phyloP scores from a whole-genome alignment of 2,329 filamentous ascomycete genomes.

The Zarea fungicola region DNA sequence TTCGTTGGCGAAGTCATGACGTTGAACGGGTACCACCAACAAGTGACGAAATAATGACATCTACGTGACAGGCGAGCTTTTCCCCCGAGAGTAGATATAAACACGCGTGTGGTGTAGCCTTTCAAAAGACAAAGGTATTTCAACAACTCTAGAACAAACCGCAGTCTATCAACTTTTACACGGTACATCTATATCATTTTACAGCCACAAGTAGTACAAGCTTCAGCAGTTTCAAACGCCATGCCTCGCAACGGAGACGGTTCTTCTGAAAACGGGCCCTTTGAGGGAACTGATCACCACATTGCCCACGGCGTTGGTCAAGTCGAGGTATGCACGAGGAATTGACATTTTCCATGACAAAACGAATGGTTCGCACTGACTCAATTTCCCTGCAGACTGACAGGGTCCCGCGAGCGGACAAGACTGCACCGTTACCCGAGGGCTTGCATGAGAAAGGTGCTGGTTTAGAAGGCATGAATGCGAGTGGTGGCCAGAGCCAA shows the following conservation, averaged over 20 bases:
- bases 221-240: conserved; percentile 1
- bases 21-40: too few relatives aligned
- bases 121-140: too few relatives aligned
- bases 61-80: too few relatives aligned
- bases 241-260: conserved; percentile 49
- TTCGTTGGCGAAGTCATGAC: too few relatives aligned
- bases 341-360: too few relatives aligned
- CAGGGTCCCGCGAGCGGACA: conserved; percentile 42
- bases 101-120: too few relatives aligned
- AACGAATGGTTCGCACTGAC: too few relatives aligned
- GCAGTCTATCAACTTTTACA: neutral
- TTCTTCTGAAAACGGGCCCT: conserved; percentile 41
- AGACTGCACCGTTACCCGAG: conserved; percentile 44
- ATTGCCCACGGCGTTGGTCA: conserved; percentile 40
- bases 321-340: conserved; percentile 35
- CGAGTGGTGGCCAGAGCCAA: conserved; percentile 40
- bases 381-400: conserved; percentile 19
- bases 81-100: too few relatives aligned
- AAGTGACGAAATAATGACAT: too few relatives aligned
- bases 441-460: conserved; percentile 36
- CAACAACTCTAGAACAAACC: too few relatives aligned
- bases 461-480: conserved; percentile 33
- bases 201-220: too few relatives aligned
- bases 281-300: conserved; percentile 34
- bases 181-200: too few relatives aligned